Percentiles rank a stretch among this genome's conserved stretches.
These are phyloP conservation scores for Penicillium macrosclerotiorum DNA, from an alignment of 495 filamentous ascomycete genomes.

Conservation along the genomic window DNA sequence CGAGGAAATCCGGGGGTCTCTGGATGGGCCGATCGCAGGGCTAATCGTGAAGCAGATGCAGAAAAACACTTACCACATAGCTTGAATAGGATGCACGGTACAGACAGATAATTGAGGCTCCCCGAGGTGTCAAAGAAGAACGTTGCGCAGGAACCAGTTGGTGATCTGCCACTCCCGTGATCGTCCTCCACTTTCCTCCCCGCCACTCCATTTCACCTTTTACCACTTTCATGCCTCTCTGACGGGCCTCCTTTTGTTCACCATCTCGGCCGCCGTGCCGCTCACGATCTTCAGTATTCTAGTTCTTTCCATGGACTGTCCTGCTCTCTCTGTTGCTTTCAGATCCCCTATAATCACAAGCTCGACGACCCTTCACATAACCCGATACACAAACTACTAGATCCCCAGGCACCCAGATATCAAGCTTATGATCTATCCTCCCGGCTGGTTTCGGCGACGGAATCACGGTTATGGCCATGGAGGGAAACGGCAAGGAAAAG, in stretches of 20 bases:
- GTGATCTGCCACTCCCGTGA: slow-evolving; percentile 31
- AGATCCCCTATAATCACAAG: slow-evolving; percentile 7
- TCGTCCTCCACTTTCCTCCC: slow-evolving; percentile 32
- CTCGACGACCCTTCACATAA: not conserved
- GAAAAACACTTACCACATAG: slow-evolving; percentile 29
- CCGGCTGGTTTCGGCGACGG: slow-evolving; percentile 21
- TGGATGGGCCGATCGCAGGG: not conserved
- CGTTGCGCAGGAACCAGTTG: slow-evolving; percentile 25
- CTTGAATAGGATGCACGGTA: not conserved
- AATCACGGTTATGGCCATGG: slow-evolving; percentile 38
- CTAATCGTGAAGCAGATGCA: slow-evolving; percentile 3
- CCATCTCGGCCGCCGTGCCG: slow-evolving; percentile 15
- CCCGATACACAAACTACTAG: not conserved
- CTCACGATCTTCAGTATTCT: slow-evolving; percentile 2
- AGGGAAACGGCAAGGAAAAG: slow-evolving; percentile 32
- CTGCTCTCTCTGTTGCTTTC: slow-evolving; percentile 10
- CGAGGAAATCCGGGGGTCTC: not conserved
- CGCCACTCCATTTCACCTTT: slow-evolving; percentile 23
- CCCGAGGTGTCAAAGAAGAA: slow-evolving; percentile 11
- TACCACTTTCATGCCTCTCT: slow-evolving; percentile 7
- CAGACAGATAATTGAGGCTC: not conserved
- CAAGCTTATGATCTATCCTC: slow-evolving; percentile 34
- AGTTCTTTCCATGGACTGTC: slow-evolving; percentile 1
- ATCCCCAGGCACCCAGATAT: slow-evolving; percentile 3
- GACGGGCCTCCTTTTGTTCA: slow-evolving; percentile 4